Conservation (phyloP, 2,329 filamentous ascomycete species). For the Trichoderma sp. region DNA sequence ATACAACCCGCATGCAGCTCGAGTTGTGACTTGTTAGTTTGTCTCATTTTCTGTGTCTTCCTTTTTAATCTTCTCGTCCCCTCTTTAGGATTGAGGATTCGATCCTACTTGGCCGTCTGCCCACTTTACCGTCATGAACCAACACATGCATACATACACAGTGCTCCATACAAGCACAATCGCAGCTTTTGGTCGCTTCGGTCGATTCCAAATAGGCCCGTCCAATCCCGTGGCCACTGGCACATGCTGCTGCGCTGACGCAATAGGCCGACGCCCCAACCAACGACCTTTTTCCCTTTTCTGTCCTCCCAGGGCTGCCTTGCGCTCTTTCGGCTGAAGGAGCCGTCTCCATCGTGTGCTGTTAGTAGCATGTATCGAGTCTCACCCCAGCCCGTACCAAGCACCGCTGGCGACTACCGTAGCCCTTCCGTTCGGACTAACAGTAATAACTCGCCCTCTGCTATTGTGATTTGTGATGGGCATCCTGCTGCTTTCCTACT, state of each 20-base stretch:
- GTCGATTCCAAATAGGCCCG: neutral
- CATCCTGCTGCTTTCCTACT: neutral
- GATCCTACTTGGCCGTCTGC: neutral
- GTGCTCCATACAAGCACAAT: neutral
- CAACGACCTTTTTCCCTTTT: neutral
- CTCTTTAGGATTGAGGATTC: slow-evolving; percentile 9
- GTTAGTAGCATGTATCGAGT: slow-evolving; percentile 1
- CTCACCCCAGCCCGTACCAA: neutral
- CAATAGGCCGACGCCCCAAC: slow-evolving; percentile 10
- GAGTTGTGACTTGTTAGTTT: neutral
- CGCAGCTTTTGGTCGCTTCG: neutral
- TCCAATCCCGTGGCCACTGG: slow-evolving; percentile 14
- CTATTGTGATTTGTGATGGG: slow-evolving; percentile 13
- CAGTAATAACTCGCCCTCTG: neutral
- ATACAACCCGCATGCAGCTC: neutral
- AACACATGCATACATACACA: neutral
- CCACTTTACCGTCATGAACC: slow-evolving; percentile 10
- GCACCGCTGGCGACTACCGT: slow-evolving; percentile 13
- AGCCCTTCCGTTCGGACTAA: slow-evolving; percentile 4
- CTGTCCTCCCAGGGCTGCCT: neutral
- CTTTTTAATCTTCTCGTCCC: neutral
- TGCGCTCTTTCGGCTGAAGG: neutral
- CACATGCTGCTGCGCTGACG: slow-evolving; percentile 23
- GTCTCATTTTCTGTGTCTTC: neutral
- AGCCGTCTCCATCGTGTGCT: neutral